Evolutionary conservation across 352 stramenopile species (phyloP), one percentile per base, ranked within the genome.

Genomic region (Globisporangium perplexum): DNA sequence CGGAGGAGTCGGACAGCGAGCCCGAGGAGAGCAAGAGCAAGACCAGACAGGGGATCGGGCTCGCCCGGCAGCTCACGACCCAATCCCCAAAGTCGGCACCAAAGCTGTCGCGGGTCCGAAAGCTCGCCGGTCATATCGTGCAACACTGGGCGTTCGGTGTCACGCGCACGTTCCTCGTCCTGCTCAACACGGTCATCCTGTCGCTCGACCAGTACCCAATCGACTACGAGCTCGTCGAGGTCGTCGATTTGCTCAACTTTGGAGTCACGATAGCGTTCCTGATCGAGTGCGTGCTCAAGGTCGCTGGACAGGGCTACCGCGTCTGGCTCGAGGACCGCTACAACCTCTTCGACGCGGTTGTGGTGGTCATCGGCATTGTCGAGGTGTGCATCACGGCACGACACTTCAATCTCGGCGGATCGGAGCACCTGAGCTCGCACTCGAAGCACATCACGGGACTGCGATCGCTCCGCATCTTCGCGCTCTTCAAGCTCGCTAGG

Each of bases 401-500:
- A 5, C 28, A 48, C 4, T 71, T 86, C 55, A 59, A 82, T 1
- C 22, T 28, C 1, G 11, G 48, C 5, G 46, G 59, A 0, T 28
- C 60, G 0, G 44, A 30, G 14, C 18, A 31, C 2, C 50, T 15
- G 0, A 59, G 35, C 18, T 57, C 61, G 2, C 70, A 68, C 10
- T 58, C 63, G 14, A 47, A 54, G 33, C 72, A 66, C 44, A 76
- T 84, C 26, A 92, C 86, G 2, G 86, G 85, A 2, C 68, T 97
- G 20, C 68, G 90, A 26, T 95, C 81, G 2, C 63, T 97, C 47
- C 71, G 90, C 15, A 60, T 97, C 20, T 93, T 97, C 57, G 60
- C 86, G 11, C 53, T 96, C 7, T 95, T 98, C 49, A 97, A 97
- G 59, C 83, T 98, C 22, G 87, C 88, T 12, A 73, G 77, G 62